Conservation (phyloP, 2,329 filamentous ascomycete genomes). For the Nannizziopsis arthrosporioides region DNA sequence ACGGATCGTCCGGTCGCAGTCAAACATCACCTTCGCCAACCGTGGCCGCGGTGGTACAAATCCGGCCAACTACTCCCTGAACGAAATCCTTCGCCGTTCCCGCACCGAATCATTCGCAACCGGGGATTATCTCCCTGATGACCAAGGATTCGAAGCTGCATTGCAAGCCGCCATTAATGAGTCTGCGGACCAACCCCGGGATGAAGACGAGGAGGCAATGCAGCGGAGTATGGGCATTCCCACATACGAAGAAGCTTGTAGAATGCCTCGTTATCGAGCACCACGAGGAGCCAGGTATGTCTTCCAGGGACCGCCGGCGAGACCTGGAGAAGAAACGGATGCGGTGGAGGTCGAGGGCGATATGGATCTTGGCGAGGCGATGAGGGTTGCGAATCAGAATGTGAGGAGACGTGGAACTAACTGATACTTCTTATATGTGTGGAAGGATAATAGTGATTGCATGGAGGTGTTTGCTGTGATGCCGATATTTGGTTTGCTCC, state of each 20-base stretch:
- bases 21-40: neutral
- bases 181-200: constrained; percentile 14
- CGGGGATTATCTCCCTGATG: constrained; percentile 3
- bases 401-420: neutral
- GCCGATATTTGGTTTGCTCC: no score
- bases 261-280: constrained; percentile 10
- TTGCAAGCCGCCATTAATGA: constrained; percentile 16
- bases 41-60: neutral
- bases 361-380: constrained; percentile 17
- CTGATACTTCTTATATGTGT: neutral
- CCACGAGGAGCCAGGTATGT: constrained; percentile 13
- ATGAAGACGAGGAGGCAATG: constrained; percentile 16
- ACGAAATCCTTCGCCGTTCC: constrained; percentile 11
- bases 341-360: constrained; percentile 14
- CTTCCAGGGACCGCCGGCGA: constrained; percentile 15
- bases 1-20: neutral
- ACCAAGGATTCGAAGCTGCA: constrained; percentile 11
- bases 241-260: constrained; percentile 16
- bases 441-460: no score
- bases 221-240: constrained; percentile 14
- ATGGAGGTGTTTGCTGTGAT: neutral
- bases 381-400: constrained; percentile 15
- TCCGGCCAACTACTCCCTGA: constrained; percentile 10
- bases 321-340: neutral
- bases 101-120: constrained; percentile 11